Evolutionary conservation across 257 asterid species (phyloP).

Genomic region (Solanum verrucosum): DNA sequence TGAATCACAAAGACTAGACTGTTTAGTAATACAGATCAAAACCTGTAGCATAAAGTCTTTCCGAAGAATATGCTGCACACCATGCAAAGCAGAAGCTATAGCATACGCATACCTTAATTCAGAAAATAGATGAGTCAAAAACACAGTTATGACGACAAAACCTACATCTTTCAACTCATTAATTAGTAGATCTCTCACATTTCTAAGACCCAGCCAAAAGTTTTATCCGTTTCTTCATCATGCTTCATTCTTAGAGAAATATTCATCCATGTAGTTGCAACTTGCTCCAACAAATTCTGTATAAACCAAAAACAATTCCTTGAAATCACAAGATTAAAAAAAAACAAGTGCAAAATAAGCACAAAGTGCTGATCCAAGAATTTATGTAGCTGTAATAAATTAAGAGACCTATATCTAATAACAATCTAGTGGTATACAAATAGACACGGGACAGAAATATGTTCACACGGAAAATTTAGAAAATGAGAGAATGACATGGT

Average conservation of each 20-base stretch:
- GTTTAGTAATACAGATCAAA: not conserved
- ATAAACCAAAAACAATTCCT: not conserved
- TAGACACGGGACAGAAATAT: not conserved
- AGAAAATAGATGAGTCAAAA: not conserved
- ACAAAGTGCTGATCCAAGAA: not conserved
- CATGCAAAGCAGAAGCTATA: slow-evolving; percentile 66
- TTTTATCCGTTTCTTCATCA: slow-evolving; percentile 46
- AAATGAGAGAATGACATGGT: not conserved
- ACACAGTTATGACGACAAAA: not conserved
- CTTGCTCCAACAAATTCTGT: slow-evolving; percentile 48
- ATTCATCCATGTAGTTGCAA: slow-evolving; percentile 64
- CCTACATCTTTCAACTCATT: not conserved
- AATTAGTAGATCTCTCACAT: slow-evolving; percentile 22
- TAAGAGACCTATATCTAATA: not conserved
- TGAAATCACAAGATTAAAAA: not conserved
- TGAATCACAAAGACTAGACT: not conserved
- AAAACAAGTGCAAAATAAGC: not conserved
- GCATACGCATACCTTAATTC: slow-evolving; percentile 60
- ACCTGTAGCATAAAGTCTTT: slow-evolving; percentile 70
- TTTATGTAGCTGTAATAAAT: not conserved
- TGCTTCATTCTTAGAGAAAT: slow-evolving; percentile 43
- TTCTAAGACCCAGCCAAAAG: slow-evolving; percentile 60
- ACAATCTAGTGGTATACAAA: not conserved
- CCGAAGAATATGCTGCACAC: slow-evolving; percentile 49
- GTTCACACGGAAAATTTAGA: not conserved